These are phyloP conservation scores for Trifolium subterraneum DNA, from an alignment of 306 rosid species.

Conservation along the genomic window DNA sequence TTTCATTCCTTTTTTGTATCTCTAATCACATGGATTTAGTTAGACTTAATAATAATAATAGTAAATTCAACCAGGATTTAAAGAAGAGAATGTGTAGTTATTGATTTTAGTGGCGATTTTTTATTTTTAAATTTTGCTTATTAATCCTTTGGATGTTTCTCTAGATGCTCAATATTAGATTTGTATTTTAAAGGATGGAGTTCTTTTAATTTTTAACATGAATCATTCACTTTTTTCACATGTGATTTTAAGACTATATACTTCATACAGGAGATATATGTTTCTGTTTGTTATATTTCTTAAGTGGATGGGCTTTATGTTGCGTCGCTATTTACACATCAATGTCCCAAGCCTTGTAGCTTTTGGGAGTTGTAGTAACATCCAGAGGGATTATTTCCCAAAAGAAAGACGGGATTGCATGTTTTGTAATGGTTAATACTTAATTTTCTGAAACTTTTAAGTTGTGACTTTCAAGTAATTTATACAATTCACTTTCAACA, in stretches of 20 bases:
- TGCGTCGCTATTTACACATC: neutral
- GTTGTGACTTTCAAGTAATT: slow-evolving; percentile 9
- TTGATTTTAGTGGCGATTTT: neutral
- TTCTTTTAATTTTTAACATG: neutral
- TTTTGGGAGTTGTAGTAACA: neutral
- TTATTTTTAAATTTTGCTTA: slow-evolving; percentile 5
- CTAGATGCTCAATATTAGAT: neutral
- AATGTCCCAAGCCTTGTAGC: slow-evolving; percentile 14
- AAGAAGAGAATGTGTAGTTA: no score
- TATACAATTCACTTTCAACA: slow-evolving; percentile 41
- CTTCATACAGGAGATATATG: slow-evolving; percentile 3
- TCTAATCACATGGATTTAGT: no score
- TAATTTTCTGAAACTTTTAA: slow-evolving; percentile 26
- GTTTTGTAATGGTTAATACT: slow-evolving; percentile 11
- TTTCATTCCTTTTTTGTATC: neutral
- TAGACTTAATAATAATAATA: no score
- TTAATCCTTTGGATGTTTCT: no score
- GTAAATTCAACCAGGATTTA: no score
- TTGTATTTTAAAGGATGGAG: neutral
- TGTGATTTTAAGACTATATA: neutral
- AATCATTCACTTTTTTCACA: neutral
- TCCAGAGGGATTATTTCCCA: slow-evolving; percentile 1
- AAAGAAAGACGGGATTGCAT: neutral
- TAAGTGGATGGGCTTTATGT: slow-evolving; percentile 25
- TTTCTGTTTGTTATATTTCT: neutral